Conservation (phyloP, 495 filamentous ascomycete genomes). For the Letharia lupina region DNA sequence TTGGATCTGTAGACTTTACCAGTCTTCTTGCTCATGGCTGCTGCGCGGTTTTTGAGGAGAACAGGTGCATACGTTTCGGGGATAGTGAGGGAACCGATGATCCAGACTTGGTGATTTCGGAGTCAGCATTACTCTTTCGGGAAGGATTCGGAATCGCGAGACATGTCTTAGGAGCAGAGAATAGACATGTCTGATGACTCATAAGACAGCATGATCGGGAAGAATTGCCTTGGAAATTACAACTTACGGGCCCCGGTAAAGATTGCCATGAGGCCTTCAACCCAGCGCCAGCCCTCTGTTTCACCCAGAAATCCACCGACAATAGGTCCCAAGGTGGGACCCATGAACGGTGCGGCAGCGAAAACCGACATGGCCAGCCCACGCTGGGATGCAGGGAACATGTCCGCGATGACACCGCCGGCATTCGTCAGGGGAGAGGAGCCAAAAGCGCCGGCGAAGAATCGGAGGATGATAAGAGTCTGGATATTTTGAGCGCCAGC, state of each 20-base stretch:
- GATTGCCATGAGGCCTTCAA: constrained; percentile 48
- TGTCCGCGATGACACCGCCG: constrained; percentile 67
- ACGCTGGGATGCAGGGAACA: constrained; percentile 56
- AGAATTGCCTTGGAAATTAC: too few species aligned
- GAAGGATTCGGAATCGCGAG: too few species aligned
- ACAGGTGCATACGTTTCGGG: constrained; percentile 58
- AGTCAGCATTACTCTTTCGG: too few species aligned
- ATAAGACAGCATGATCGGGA: too few species aligned
- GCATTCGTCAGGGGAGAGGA: constrained; percentile 64
- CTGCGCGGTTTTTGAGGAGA: constrained; percentile 46
- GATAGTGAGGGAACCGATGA: constrained; percentile 43
- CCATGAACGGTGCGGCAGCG: constrained; percentile 59
- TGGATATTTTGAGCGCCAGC: constrained; percentile 54
- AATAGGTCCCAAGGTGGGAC: constrained; percentile 55
- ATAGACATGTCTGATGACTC: too few species aligned
- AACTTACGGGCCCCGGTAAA: constrained; percentile 36
- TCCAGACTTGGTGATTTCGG: constrained; percentile 35
- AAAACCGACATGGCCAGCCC: constrained; percentile 59
- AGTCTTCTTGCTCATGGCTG: constrained; percentile 42
- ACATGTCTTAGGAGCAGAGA: too few species aligned
- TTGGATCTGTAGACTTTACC: constrained; percentile 49
- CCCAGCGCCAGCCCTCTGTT: constrained; percentile 57
- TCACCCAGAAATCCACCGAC: constrained; percentile 55
- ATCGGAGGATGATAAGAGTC: constrained; percentile 63
- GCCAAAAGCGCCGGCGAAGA: constrained; percentile 73